These are phyloP conservation scores for Choanephora cucurbitarum DNA, from an alignment of 371 early-diverging fungal species.

Conservation along the genomic window DNA sequence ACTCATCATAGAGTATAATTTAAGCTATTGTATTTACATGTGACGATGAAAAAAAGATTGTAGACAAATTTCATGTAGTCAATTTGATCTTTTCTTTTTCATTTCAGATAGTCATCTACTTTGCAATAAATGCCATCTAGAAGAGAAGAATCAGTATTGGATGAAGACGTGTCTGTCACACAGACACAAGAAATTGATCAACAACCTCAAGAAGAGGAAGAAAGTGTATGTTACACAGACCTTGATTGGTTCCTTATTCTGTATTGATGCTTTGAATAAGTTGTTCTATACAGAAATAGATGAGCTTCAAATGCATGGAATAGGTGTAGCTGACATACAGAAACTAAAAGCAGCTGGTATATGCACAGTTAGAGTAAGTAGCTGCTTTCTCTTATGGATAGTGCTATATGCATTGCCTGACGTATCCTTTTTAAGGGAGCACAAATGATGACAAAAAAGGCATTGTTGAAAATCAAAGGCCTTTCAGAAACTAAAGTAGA, in stretches of 20 bases:
- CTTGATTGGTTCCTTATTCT: neutral
- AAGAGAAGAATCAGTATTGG: conserved; percentile 15
- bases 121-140: conserved; percentile 15
- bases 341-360: conserved; percentile 83
- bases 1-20: too few species aligned
- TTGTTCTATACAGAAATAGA: conserved; percentile 53
- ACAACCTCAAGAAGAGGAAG: conserved; percentile 7
- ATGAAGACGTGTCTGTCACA: neutral
- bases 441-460: conserved; percentile 78
- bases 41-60: too few species aligned
- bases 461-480: conserved; percentile 76
- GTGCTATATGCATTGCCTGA: neutral
- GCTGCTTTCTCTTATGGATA: neutral
- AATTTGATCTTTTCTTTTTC: conserved; percentile 5
- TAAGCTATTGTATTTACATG: too few species aligned
- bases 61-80: neutral
- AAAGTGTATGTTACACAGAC: conserved; percentile 1
- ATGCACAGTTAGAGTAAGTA: conserved; percentile 63
- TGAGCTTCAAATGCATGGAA: conserved; percentile 61
- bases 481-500: conserved; percentile 89
- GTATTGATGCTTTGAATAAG: conserved; percentile 18
- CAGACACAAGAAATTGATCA: neutral
- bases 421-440: conserved; percentile 56
- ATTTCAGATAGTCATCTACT: neutral
- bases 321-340: conserved; percentile 77